Conservation (phyloP, 2,329 filamentous ascomycete species). For the Exophiala sideris region DNA sequence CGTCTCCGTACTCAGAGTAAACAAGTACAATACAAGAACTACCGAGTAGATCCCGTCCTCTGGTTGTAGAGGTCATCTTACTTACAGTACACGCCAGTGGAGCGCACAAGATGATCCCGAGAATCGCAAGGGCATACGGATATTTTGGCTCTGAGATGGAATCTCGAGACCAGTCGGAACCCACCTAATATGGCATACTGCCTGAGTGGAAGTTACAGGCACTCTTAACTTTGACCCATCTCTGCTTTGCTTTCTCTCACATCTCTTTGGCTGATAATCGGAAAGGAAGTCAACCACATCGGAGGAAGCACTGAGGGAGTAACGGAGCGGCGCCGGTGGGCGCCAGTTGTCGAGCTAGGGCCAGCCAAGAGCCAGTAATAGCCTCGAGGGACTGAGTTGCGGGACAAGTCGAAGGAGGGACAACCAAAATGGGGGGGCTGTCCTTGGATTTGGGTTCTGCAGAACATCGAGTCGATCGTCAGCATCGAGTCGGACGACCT, state of each 20-base stretch:
- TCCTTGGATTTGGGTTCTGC: background rate
- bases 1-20: too few relatives aligned
- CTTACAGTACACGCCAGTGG: background rate
- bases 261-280: background rate
- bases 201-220: background rate
- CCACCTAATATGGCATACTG: too few relatives aligned
- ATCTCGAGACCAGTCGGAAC: too few relatives aligned
- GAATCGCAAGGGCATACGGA: background rate
- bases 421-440: too few relatives aligned
- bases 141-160: background rate
- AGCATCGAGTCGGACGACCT: background rate
- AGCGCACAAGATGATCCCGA: conserved; percentile 1
- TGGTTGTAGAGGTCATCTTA: too few relatives aligned
- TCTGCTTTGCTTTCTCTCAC: background rate
- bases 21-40: background rate
- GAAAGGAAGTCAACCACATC: background rate
- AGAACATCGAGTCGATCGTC: background rate
- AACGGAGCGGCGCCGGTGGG: conserved; percentile 18
- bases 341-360: conserved; percentile 7
- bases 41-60: background rate
- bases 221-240: background rate
- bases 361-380: conserved; percentile 1
- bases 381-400: background rate
- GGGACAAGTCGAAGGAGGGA: conserved; percentile 4
- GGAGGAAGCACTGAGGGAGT: conserved; percentile 2